These are phyloP conservation scores for Naganishia randhawae DNA, from an alignment of 768 basidiomycete genomes.

Conservation along the genomic window DNA sequence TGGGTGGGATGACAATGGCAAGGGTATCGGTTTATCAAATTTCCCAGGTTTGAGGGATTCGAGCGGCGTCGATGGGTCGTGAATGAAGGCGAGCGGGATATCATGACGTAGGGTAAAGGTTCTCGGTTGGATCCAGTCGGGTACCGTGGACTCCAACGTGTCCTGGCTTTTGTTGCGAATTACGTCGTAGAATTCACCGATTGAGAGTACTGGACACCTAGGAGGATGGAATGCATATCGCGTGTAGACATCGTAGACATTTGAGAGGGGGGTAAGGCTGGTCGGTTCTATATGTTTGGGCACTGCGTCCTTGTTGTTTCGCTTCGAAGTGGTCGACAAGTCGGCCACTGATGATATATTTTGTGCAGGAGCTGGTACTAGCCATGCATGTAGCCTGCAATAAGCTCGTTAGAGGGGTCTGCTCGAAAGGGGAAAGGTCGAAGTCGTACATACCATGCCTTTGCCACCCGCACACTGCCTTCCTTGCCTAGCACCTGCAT, in stretches of 20 bases:
- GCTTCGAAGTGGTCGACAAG: neutral
- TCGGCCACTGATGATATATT: conserved; percentile 3
- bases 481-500: conserved; percentile 12
- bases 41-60: neutral
- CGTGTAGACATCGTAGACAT: conserved; percentile 2
- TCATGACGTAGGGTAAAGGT: neutral
- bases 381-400: conserved; percentile 8
- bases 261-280: neutral
- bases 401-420: neutral
- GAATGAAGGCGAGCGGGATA: neutral
- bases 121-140: neutral
- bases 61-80: neutral
- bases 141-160: neutral
- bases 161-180: neutral
- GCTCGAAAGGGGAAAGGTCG: neutral
- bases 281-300: neutral
- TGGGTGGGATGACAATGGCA: neutral
- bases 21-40: neutral
- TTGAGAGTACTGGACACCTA: neutral
- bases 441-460: conserved; percentile 2
- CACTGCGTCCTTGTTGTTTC: neutral
- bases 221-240: conserved; percentile 15
- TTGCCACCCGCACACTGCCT: conserved; percentile 8
- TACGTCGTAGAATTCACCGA: neutral
- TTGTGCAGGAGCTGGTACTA: neutral